These are phyloP conservation scores for Bryoerythrophyllum caledonicum DNA, from an alignment of 225 moss, liverwort and hornwort species.

Conservation along the genomic window DNA sequence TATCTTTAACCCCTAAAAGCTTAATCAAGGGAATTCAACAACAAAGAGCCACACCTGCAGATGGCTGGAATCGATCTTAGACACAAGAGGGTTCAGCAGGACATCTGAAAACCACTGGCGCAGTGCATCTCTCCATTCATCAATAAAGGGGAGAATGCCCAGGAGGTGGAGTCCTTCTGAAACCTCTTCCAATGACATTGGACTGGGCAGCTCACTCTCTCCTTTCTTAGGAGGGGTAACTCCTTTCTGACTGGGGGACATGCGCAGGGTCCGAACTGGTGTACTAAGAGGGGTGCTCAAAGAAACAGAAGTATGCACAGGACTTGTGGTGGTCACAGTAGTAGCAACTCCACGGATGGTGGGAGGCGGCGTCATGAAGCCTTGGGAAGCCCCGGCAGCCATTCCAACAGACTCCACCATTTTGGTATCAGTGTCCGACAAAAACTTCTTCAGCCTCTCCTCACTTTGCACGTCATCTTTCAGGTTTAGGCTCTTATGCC, in stretches of 20 bases:
- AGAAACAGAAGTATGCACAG: slow-evolving; percentile 51
- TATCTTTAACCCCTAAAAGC: background rate
- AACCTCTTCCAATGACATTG: slow-evolving; percentile 89
- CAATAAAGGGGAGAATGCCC: slow-evolving; percentile 73
- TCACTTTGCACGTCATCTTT: slow-evolving; percentile 74
- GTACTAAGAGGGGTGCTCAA: slow-evolving; percentile 69
- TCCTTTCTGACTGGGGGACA: slow-evolving; percentile 87
- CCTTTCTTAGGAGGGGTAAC: slow-evolving; percentile 90
- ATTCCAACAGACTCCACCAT: slow-evolving; percentile 61
- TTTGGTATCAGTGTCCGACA: slow-evolving; percentile 78
- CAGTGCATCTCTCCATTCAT: slow-evolving; percentile 83
- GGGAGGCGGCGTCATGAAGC: slow-evolving; percentile 72
- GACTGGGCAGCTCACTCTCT: slow-evolving; percentile 77
- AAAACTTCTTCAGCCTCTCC: slow-evolving; percentile 71
- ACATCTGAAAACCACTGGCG: slow-evolving; percentile 94
- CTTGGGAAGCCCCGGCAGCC: slow-evolving; percentile 32
- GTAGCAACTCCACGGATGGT: slow-evolving; percentile 59
- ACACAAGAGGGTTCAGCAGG: slow-evolving; percentile 77
- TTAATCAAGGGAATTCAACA: background rate
- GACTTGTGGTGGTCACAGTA: slow-evolving; percentile 44
- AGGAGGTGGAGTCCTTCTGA: slow-evolving; percentile 66
- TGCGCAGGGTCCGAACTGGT: slow-evolving; percentile 68
- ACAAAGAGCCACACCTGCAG: slow-evolving; percentile 62
- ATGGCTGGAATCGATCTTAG: slow-evolving; percentile 85
- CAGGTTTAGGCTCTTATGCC: slow-evolving; percentile 48